Percentiles rank a stretch among this genome's conserved stretches.
Evolutionary conservation across 768 basidiomycete genomes (phyloP).

Genomic region (Rickenella mellea): DNA sequence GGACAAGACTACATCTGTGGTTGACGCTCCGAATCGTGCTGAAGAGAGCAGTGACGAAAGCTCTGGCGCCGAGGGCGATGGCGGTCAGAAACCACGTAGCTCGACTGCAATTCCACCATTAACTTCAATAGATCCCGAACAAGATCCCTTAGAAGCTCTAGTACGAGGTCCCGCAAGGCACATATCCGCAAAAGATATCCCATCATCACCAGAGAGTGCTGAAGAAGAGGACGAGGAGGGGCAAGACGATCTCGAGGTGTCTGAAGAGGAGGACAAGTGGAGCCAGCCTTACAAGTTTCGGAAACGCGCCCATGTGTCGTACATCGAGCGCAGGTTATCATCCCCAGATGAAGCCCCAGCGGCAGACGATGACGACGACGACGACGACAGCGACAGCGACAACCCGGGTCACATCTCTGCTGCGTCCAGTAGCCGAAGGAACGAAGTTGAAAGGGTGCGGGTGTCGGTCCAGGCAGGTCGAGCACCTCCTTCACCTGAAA

Average conservation of each 20-base stretch:
- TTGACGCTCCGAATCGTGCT: slow-evolving; percentile 24
- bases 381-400: slow-evolving; percentile 21
- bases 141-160: slow-evolving; percentile 28
- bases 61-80: slow-evolving; percentile 16
- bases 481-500: too few relatives aligned
- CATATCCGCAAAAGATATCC: not conserved
- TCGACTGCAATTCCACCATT: not conserved
- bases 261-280: slow-evolving; percentile 27
- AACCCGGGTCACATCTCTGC: too few relatives aligned
- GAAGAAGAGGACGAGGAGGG: slow-evolving; percentile 26
- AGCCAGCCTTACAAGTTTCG: slow-evolving; percentile 19
- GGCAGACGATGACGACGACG: slow-evolving; percentile 20
- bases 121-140: slow-evolving; percentile 5
- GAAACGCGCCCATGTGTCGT: slow-evolving; percentile 19
- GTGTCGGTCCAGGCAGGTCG: too few relatives aligned
- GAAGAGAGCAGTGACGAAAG: slow-evolving; percentile 33
- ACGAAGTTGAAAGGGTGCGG: too few relatives aligned
- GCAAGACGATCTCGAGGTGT: slow-evolving; percentile 32
- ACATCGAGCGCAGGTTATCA: slow-evolving; percentile 16
- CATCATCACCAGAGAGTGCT: not conserved
- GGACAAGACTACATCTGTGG: slow-evolving; percentile 28
- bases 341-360: slow-evolving; percentile 22
- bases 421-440: too few relatives aligned
- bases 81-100: not conserved
- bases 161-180: slow-evolving; percentile 33